phyloP scores from a whole-genome alignment of 352 stramenopile species.

The Phytophthora fragariaefolia region DNA sequence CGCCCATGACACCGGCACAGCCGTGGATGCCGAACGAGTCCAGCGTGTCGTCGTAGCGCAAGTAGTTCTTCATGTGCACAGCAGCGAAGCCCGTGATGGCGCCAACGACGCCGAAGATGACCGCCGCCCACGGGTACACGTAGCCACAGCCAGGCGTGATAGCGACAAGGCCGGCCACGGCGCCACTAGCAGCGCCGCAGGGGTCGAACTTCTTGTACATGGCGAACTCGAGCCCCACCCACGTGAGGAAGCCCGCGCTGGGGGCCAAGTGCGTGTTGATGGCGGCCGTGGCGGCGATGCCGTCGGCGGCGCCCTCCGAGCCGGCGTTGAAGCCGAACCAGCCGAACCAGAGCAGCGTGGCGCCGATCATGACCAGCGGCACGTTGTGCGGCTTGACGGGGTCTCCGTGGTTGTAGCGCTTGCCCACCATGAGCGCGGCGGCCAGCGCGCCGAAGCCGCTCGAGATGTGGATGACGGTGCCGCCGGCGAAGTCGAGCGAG shows the following conservation, averaged over 20 bases:
- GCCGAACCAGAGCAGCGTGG: constrained; percentile 81
- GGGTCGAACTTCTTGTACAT: constrained; percentile 70
- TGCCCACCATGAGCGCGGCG: constrained; percentile 69
- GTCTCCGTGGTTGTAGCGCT: constrained; percentile 77
- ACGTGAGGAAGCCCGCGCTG: constrained; percentile 70
- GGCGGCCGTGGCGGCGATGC: constrained; percentile 63
- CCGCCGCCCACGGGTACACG: constrained; percentile 71
- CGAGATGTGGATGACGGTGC: constrained; percentile 86
- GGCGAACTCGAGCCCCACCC: constrained; percentile 65
- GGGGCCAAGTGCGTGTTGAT: constrained; percentile 80
- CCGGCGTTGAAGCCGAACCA: constrained; percentile 89
- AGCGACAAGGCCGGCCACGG: constrained; percentile 65
- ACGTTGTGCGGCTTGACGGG: constrained; percentile 83
- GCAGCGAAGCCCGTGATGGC: constrained; percentile 56
- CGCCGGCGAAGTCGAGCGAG: constrained; percentile 80
- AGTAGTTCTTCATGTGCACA: constrained; percentile 68
- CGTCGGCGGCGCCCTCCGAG: constrained; percentile 59
- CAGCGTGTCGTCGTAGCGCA: constrained; percentile 82
- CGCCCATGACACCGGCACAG: constrained; percentile 63
- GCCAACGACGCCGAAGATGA: constrained; percentile 78
- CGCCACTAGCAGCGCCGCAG: constrained; percentile 64
- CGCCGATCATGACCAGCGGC: constrained; percentile 82
- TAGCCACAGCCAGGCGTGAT: constrained; percentile 80
- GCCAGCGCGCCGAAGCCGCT: constrained; percentile 78
- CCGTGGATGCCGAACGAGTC: constrained; percentile 84